Evolutionary conservation across 2,329 filamentous ascomycete genomes (phyloP), one percentile per base, ranked within the genome.

Genomic region (Colletotrichum abscissum): DNA sequence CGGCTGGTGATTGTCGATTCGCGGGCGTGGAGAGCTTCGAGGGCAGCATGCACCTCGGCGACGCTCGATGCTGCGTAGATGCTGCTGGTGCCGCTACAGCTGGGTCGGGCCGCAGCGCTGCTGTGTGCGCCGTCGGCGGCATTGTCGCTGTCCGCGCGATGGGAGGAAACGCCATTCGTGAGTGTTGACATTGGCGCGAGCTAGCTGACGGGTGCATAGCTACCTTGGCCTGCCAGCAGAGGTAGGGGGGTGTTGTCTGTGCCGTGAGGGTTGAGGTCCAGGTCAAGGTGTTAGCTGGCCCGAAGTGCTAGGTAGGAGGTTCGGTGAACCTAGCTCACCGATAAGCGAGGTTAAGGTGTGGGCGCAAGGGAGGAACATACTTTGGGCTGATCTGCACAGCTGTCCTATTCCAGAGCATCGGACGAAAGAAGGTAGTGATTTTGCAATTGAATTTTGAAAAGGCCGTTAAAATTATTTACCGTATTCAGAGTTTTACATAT

Each of bases 31-130:
- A 98, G 91, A 77, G 91, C 87, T 56, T 91, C 88, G 76, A 99
- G 90, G 67, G 93, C 92, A 74, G 92, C 89, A 79, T 93, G 93
- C 80, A 99, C 93, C 75, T 97, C 94, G 76, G 92, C 89, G 76
- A 95, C 88, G 78, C 91, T 94, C 77, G 90, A 89, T 78, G 94
- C 94, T 85, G 92, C 89, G 84, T 91, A 91, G 79, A 97, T 87
- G 79, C 82, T 72, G 63, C 64, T 67, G 69, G 52, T 71, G 67
- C 72, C 70, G 63, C 59, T 71, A 33, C 22, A 69, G 49, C 60
- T 52, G 33, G 60, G 60, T 62, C 67, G 71, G 59, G 60, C 38
- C 14, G 49, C 70, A 42, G 71, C 62, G 63, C 56, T 49, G 42
- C 19, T 74, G 38, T 66, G 64, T 73, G 73, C 73, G 75, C 62